A percentile compares a stretch with the other conserved stretches of the same genome.
Evolutionary conservation across 257 asterid species (phyloP).

Genomic region (Solanum corneliomulleri): DNA sequence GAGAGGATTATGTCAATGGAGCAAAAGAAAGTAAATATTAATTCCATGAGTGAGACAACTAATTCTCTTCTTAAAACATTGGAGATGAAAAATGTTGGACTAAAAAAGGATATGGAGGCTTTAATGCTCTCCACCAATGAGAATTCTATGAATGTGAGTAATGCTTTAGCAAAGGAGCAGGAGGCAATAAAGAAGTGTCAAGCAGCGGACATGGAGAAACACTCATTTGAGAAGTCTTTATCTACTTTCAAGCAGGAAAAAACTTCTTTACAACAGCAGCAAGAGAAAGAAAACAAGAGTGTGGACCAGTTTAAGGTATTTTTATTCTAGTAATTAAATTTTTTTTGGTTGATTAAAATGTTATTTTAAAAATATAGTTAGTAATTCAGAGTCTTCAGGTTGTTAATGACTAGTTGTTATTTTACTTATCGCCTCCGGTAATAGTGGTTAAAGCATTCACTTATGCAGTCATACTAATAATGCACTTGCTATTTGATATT

Average conservation of each 20-base stretch:
- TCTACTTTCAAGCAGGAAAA: constrained; percentile 11
- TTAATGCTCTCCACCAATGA: constrained; percentile 17
- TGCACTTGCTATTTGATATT: neutral
- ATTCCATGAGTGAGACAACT: constrained; percentile 29
- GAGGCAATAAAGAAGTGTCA: constrained; percentile 37
- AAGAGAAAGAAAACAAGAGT: constrained; percentile 30
- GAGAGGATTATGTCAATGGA: constrained; percentile 66
- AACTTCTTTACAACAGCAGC: neutral
- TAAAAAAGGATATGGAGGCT: constrained; percentile 31
- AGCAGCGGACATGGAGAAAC: constrained; percentile 28
- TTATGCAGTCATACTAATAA: neutral
- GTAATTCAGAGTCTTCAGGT: neutral
- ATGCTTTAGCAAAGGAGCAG: constrained; percentile 37
- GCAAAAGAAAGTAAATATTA: constrained; percentile 31
- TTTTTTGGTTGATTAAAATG: neutral
- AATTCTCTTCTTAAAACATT: constrained; percentile 21
- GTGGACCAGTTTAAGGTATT: constrained; percentile 55
- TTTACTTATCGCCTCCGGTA: neutral
- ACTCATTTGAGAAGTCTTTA: constrained; percentile 23
- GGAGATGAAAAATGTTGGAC: constrained; percentile 26
- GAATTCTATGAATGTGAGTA: constrained; percentile 22
- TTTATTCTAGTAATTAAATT: neutral
- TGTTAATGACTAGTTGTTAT: neutral
- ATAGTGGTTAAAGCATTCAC: neutral
- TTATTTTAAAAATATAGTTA: neutral